Evolutionary conservation across 2,329 filamentous ascomycete genomes (phyloP), one percentile per base, ranked within the genome.

Genomic region (Sclerotinia glacialis): DNA sequence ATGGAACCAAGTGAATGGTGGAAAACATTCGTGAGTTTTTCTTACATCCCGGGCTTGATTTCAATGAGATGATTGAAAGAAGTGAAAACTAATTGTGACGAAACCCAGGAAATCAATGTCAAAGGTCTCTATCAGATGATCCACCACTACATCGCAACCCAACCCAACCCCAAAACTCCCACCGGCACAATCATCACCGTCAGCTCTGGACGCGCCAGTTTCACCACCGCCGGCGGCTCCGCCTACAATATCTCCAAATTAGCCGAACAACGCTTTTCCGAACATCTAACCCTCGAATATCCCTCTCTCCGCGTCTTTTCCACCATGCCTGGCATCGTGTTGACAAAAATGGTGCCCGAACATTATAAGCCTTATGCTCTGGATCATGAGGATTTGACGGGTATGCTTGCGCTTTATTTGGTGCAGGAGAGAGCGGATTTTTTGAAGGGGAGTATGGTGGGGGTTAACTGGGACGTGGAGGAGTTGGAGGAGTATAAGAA

Each of bases 301-400:
- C 72, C 71, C 11, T 74, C 77, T 12, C 71, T 81, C 55, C 80
- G 80, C 0, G 68, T 83, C 0, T 71, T 83, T 12, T 77, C 77
- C n/a, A 77, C 83, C 5, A 80, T 84, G 71, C 82, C 82, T 0
- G 83, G 82, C 3, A 78, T 77, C 18, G 77, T 82, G 1, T 73
- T 73, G 70, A 84, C 82, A 0, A 80, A 81, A 40, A 74, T 83
- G 64, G 77, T 78, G 3, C 52, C 54, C 0, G 65, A 66, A 0
- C 18, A 58, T 0, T 76, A 71, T 16, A 73, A 74, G 1, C 75
- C 80, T 2, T 78, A 75, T 63, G 74, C 76, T 0, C 74, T 73
- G 49, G 77, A 78, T 67, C 75, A 75, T 60, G 71, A 63, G 1
- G 71, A 69, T 2, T 69, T 78, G 49, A 73, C 76, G 1, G 77